Evolutionary conservation across 2,329 filamentous ascomycete genomes (phyloP), one percentile per base, ranked within the genome.

Genomic region (Scedosporium minutisporum): DNA sequence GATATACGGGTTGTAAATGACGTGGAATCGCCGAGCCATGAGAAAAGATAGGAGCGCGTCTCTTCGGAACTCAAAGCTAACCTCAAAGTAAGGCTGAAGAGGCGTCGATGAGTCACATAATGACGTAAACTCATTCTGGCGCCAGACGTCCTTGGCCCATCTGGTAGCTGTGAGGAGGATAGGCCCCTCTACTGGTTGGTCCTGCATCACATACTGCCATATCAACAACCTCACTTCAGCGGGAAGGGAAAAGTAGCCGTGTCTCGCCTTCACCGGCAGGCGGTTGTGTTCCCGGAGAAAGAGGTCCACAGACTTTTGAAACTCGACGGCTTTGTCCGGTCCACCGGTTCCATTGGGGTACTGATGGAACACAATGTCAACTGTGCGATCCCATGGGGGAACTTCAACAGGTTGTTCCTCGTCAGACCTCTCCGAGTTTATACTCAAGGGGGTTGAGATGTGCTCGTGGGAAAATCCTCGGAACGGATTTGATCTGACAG

Each of bases 1-100:
- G 3, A 75, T 71, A 55, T 72, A 76, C 0, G 77, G 76, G 0
- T 75, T 75, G 18, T 74, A 71, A 1, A 74, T 71, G 23, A 73
- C 68, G 62, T 80, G 77, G 25, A 80, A 76, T 9, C 65, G 68
- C 18, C 71, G 67, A 2, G 66, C 66, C 23, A 71, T 68, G 6
- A 79, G 70, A 2, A 79, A 65, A 0, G 72, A 62, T 2, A 74
- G 64, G 33, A 78, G 66, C 0, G 78, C 25, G 44, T 78, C 75
- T 4, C 73, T 71, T 6, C 73, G 71, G 62, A 79, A 71, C 4
- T 64, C 69, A 23, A 73, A 74, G 10, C 70, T 75, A 6, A 73
- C 71, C n/a, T 63, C 60, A 0, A 73, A 60, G 44, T 71, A 76
- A 0, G 64, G 29, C 0, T 61, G 42, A 5, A 77, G 58, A 1